phyloP scores from a whole-genome alignment of 768 basidiomycete genomes.

The Mycena latifolia region DNA sequence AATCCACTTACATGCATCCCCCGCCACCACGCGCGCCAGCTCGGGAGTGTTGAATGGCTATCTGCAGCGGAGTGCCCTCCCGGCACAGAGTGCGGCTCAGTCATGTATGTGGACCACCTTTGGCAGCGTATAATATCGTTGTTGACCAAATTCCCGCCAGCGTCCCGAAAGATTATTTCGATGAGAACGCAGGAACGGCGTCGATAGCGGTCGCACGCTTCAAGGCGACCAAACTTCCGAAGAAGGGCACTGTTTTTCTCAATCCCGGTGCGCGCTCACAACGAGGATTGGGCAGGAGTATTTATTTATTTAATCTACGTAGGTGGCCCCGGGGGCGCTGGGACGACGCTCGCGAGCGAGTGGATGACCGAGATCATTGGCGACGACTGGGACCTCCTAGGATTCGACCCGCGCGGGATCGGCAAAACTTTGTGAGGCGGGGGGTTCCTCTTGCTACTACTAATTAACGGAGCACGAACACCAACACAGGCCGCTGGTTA shows the following conservation, averaged over 20 bases:
- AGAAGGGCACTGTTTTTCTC: conserved; percentile 38
- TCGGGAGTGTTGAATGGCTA: conserved; percentile 4
- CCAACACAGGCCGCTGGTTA: conserved; percentile 34
- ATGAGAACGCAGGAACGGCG: conserved; percentile 33
- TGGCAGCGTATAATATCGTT: neutral
- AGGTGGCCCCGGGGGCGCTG: conserved; percentile 44
- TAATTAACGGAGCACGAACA: too few relatives aligned
- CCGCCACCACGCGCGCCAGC: too few relatives aligned
- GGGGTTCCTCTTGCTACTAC: neutral
- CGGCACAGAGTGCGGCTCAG: neutral
- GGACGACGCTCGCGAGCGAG: conserved; percentile 28
- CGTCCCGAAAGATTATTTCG: conserved; percentile 41
- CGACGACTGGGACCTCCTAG: conserved; percentile 43
- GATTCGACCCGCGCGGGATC: conserved; percentile 45
- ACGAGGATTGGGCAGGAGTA: too few relatives aligned
- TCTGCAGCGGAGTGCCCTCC: conserved; percentile 9
- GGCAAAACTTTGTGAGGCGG: conserved; percentile 32
- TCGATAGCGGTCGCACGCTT: conserved; percentile 35
- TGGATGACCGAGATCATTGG: conserved; percentile 37
- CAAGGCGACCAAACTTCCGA: conserved; percentile 33
- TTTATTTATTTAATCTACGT: too few relatives aligned
- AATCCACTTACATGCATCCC: too few relatives aligned
- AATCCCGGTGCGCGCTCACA: conserved; percentile 35
- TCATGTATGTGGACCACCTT: conserved; percentile 9
- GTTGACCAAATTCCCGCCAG: conserved; percentile 17